Evolutionary conservation across 805 yeast species (phyloP).

Genomic region (Hanseniaspora meyeri): DNA sequence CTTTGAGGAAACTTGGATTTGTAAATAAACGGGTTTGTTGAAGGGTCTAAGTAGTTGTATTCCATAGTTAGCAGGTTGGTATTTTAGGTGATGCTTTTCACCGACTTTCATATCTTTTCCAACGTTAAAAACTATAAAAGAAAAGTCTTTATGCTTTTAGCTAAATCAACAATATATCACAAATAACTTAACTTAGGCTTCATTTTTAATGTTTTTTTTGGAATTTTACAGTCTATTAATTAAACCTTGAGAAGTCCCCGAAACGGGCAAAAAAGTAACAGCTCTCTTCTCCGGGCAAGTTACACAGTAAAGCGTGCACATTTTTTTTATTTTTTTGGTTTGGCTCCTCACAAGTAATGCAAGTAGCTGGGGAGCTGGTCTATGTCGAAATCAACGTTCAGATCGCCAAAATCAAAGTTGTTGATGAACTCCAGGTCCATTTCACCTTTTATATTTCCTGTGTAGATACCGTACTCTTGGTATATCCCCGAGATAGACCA

Average conservation of each 20-base stretch:
- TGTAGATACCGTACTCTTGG: slow-evolving; percentile 86
- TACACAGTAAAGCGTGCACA: too few relatives aligned
- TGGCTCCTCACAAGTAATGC: background rate
- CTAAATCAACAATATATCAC: background rate
- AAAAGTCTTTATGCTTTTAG: too few relatives aligned
- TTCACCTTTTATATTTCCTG: slow-evolving; percentile 78
- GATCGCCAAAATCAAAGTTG: slow-evolving; percentile 6
- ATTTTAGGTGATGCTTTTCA: too few relatives aligned
- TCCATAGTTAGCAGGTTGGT: background rate
- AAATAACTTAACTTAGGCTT: too few relatives aligned
- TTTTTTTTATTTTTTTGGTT: background rate
- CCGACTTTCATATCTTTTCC: too few relatives aligned
- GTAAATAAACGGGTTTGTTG: slow-evolving; percentile 53
- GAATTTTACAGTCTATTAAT: background rate
- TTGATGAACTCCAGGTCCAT: slow-evolving; percentile 85
- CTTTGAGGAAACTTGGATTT: slow-evolving; percentile 48
- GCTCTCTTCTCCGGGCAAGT: too few relatives aligned
- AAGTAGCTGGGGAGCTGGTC: slow-evolving; percentile 9
- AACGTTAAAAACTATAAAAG: too few relatives aligned
- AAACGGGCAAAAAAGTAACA: background rate
- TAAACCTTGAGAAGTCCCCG: too few relatives aligned
- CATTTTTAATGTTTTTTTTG: background rate
- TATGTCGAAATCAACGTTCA: slow-evolving; percentile 7
- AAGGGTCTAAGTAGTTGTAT: slow-evolving; percentile 19
- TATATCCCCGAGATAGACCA: slow-evolving; percentile 90